Evolutionary conservation across 2,329 filamentous ascomycete genomes (phyloP).

Genomic region (Beauveria asiatica): DNA sequence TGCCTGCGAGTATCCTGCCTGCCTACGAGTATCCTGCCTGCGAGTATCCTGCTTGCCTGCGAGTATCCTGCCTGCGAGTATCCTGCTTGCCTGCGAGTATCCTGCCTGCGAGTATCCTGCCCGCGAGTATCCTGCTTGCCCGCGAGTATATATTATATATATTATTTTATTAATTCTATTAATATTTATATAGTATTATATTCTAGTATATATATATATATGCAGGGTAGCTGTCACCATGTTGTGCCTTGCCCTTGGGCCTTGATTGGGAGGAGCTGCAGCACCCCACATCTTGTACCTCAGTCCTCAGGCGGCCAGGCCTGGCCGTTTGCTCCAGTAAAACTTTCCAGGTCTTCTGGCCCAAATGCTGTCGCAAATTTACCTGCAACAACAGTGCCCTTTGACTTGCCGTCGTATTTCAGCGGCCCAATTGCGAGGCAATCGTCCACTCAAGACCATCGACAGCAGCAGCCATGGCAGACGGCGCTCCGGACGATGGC

Average conservation of each 20-base stretch:
- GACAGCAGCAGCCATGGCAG: constrained; percentile 17
- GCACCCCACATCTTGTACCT: background rate
- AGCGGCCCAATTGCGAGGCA: background rate
- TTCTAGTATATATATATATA: too few species aligned
- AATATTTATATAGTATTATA: too few species aligned
- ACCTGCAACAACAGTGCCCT: background rate
- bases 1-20: too few species aligned
- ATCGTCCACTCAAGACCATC: background rate
- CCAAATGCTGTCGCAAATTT: background rate
- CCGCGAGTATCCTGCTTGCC: too few species aligned
- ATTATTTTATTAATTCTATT: too few species aligned
- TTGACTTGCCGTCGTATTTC: background rate
- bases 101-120: too few species aligned
- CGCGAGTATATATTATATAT: too few species aligned
- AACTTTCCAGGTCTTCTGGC: constrained; percentile 2
- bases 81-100: too few species aligned
- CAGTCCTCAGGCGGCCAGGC: too few species aligned
- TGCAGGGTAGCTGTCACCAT: background rate
- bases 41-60: too few species aligned
- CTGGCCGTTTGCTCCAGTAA: constrained; percentile 6
- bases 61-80: too few species aligned
- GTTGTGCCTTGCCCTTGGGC: background rate
- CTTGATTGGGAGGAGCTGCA: background rate
- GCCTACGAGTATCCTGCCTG: too few species aligned
- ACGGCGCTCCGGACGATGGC: constrained; percentile 24